phyloP scores from a whole-genome alignment of 2,329 filamentous ascomycete species.

The Didymosphaeria variabile region DNA sequence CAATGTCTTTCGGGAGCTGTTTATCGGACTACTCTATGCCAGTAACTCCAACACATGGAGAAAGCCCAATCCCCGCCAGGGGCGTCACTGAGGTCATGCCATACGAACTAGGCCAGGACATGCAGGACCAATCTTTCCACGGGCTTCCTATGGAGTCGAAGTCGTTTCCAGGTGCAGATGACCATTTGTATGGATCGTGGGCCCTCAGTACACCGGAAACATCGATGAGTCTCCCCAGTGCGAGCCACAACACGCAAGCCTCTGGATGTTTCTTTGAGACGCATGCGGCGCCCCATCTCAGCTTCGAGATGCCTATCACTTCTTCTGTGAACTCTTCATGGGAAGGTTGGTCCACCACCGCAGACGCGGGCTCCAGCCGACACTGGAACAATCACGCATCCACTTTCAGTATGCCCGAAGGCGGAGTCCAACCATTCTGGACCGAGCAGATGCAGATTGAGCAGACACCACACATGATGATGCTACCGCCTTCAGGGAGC shows the following conservation, averaged over 20 bases:
- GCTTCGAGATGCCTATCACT: constrained; percentile 12
- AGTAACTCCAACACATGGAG: constrained; percentile 36
- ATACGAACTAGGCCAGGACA: constrained; percentile 27
- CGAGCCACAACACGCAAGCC: constrained; percentile 16
- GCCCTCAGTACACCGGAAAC: constrained; percentile 16
- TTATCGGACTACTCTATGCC: constrained; percentile 37
- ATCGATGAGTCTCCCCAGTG: constrained; percentile 3
- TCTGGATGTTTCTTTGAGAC: constrained; percentile 14
- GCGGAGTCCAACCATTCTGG: constrained; percentile 21
- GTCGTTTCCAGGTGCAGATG: constrained; percentile 14
- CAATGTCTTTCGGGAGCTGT: constrained; percentile 26
- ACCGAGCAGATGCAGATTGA: constrained; percentile 16
- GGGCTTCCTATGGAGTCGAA: constrained; percentile 25
- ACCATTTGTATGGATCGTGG: constrained; percentile 21
- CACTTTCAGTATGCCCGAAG: constrained; percentile 11
- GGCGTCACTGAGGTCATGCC: constrained; percentile 27
- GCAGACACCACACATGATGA: constrained; percentile 20
- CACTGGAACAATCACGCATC: constrained; percentile 20
- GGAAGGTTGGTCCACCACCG: constrained; percentile 13
- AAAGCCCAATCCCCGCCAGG: constrained; percentile 34
- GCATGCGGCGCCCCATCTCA: constrained; percentile 10
- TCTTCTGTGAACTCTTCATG: constrained; percentile 15
- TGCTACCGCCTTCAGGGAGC: constrained; percentile 27
- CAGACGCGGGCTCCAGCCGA: constrained; percentile 14
- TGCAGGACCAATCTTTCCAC: constrained; percentile 25